phyloP scores from a whole-genome alignment of 2,329 filamentous ascomycete genomes.

The Berkeleyomyces rouxiae region DNA sequence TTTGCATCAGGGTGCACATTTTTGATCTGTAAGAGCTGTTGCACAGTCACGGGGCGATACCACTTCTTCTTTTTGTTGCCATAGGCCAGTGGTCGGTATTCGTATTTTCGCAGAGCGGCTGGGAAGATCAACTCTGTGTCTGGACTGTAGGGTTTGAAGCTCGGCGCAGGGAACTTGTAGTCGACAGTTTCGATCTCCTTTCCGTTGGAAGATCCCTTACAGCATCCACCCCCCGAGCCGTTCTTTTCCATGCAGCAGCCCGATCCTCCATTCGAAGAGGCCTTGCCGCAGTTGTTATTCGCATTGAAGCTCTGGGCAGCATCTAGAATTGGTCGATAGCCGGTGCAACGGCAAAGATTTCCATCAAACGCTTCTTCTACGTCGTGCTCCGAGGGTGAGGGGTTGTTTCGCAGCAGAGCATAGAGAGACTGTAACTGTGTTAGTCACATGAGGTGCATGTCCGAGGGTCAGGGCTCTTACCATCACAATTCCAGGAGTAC shows the following conservation, averaged over 20 bases:
- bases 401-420: conserved; percentile 73
- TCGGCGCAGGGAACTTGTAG: conserved; percentile 72
- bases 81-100: conserved; percentile 67
- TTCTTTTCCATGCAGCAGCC: conserved; percentile 59
- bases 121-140: conserved; percentile 95
- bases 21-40: conserved; percentile 87
- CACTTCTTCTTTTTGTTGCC: conserved; percentile 91
- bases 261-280: conserved; percentile 26
- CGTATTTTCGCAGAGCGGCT: conserved; percentile 64
- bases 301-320: conserved; percentile 78
- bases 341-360: conserved; percentile 88
- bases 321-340: conserved; percentile 85
- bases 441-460: no score
- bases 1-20: conserved; percentile 70
- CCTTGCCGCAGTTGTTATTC: conserved; percentile 33
- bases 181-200: conserved; percentile 42
- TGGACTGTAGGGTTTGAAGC: conserved; percentile 85
- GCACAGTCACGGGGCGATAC: conserved; percentile 75
- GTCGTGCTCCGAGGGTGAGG: conserved; percentile 59
- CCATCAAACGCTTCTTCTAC: conserved; percentile 95
- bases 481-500: conserved; percentile 96
- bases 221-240: conserved; percentile 40
- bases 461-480: no score
- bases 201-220: conserved; percentile 37
- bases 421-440: no score